phyloP scores from a whole-genome alignment of 2,329 filamentous ascomycete species.

The Rhinocladiella similis region DNA sequence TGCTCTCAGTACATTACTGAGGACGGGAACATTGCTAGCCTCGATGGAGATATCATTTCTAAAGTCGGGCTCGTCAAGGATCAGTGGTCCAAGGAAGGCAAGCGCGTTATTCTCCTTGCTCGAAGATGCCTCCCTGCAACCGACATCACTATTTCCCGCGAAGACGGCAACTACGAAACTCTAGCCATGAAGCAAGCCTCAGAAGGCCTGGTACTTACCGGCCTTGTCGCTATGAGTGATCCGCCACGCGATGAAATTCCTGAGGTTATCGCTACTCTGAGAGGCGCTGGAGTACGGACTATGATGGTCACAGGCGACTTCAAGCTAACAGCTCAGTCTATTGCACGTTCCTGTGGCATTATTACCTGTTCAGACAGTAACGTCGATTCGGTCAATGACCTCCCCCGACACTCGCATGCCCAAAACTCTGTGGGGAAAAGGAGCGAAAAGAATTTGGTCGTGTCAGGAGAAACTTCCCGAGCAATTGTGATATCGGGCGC shows the following conservation, averaged over 20 bases:
- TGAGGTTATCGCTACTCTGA: slow-evolving; percentile 59
- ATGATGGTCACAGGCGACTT: slow-evolving; percentile 84
- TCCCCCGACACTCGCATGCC: no score
- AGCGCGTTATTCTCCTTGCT: slow-evolving; percentile 66
- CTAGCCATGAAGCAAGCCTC: no score
- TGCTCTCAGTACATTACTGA: slow-evolving; percentile 59
- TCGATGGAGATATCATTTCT: slow-evolving; percentile 49
- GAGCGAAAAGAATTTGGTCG: no score
- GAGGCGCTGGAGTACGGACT: slow-evolving; percentile 70
- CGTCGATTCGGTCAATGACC: slow-evolving; percentile 56
- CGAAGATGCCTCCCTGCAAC: no score
- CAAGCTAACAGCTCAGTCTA: slow-evolving; percentile 70
- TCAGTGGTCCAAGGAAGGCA: slow-evolving; percentile 67
- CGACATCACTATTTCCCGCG: no score
- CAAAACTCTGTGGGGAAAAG: no score
- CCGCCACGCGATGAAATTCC: slow-evolving; percentile 62
- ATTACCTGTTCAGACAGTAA: slow-evolving; percentile 49
- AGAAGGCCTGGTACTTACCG: no score
- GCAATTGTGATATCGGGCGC: no score
- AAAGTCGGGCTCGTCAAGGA: slow-evolving; percentile 64
- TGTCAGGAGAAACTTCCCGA: no score
- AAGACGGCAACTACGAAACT: no score
- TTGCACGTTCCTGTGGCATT: slow-evolving; percentile 71
- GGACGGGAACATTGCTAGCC: slow-evolving; percentile 53
- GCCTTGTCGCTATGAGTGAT: slow-evolving; percentile 61